phyloP scores from a whole-genome alignment of 768 basidiomycete genomes.

The Xerocomus potaroensis region DNA sequence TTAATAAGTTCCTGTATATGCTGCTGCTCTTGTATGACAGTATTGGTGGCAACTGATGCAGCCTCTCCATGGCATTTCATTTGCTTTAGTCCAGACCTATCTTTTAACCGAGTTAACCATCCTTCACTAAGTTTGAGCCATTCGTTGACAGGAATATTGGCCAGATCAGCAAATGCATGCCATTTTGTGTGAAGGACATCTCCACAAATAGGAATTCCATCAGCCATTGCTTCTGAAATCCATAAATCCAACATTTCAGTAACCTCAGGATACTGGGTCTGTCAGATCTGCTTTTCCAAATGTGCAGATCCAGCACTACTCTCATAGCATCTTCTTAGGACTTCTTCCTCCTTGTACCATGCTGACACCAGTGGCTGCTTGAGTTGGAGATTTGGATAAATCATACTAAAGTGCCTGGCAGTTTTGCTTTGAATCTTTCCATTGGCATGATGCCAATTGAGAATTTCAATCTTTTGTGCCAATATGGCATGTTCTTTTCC shows the following conservation, averaged over 20 bases:
- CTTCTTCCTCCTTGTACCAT: slow-evolving; percentile 29
- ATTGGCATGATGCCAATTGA: slow-evolving; percentile 35
- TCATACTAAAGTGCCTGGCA: slow-evolving; percentile 6
- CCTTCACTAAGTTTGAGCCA: slow-evolving; percentile 32
- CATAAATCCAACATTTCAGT: background rate
- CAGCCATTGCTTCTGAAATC: slow-evolving; percentile 25
- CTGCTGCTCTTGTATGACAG: slow-evolving; percentile 23
- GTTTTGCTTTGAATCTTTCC: slow-evolving; percentile 31
- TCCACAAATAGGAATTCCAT: slow-evolving; percentile 31
- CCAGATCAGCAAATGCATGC: slow-evolving; percentile 7
- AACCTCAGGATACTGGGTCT: background rate
- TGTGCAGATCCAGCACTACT: slow-evolving; percentile 6
- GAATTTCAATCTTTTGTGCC: slow-evolving; percentile 33
- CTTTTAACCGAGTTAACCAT: slow-evolving; percentile 18
- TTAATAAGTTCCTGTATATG: slow-evolving; percentile 26
- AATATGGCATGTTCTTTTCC: slow-evolving; percentile 30
- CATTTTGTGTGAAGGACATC: slow-evolving; percentile 13
- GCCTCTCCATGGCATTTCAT: slow-evolving; percentile 35
- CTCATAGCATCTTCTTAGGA: background rate
- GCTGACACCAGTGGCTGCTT: slow-evolving; percentile 29
- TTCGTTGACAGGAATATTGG: slow-evolving; percentile 31
- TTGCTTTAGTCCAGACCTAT: background rate
- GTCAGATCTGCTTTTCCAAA: background rate
- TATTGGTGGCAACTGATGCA: slow-evolving; percentile 14
- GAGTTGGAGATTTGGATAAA: slow-evolving; percentile 32